Evolutionary conservation across 768 basidiomycete species (phyloP).

Genomic region (Leccinum rimulosum): DNA sequence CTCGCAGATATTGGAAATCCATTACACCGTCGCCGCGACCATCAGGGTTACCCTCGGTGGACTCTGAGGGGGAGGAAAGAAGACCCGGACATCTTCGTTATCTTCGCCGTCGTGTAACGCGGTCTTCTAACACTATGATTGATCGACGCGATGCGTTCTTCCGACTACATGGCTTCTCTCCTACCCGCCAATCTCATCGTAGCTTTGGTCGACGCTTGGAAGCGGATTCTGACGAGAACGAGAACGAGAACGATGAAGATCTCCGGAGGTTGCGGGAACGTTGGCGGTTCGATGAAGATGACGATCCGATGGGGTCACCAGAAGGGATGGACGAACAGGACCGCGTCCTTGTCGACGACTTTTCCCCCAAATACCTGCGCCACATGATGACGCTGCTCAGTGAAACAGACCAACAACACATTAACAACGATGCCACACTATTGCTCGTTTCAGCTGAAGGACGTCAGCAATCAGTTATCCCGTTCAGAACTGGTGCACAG

Average conservation of each 20-base stretch:
- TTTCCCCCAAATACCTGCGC: constrained; percentile 55
- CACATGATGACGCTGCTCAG: constrained; percentile 55
- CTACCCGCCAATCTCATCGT: constrained; percentile 5
- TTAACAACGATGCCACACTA: constrained; percentile 52
- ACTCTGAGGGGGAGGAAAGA: constrained; percentile 19
- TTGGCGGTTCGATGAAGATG: constrained; percentile 72
- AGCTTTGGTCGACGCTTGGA: constrained; percentile 28
- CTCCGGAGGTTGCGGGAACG: constrained; percentile 46
- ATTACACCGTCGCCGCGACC: constrained; percentile 41
- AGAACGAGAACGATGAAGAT: constrained; percentile 37
- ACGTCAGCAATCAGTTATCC: constrained; percentile 46
- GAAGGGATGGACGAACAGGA: constrained; percentile 68
- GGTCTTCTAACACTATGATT: constrained; percentile 74
- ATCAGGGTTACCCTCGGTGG: constrained; percentile 31
- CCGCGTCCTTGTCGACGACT: constrained; percentile 70
- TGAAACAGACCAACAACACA: constrained; percentile 50
- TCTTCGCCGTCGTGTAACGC: constrained; percentile 74
- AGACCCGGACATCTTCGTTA: constrained; percentile 25
- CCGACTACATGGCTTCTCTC: constrained; percentile 23
- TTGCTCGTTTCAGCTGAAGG: constrained; percentile 45
- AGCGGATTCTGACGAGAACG: constrained; percentile 23
- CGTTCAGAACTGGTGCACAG: constrained; percentile 41
- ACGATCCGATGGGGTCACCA: constrained; percentile 51
- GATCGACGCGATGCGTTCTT: constrained; percentile 58
- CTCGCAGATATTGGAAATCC: constrained; percentile 67